Evolutionary conservation across 345 rosid genomes (phyloP), one percentile per base, ranked within the genome.

Genomic region (Citropsis articulata): DNA sequence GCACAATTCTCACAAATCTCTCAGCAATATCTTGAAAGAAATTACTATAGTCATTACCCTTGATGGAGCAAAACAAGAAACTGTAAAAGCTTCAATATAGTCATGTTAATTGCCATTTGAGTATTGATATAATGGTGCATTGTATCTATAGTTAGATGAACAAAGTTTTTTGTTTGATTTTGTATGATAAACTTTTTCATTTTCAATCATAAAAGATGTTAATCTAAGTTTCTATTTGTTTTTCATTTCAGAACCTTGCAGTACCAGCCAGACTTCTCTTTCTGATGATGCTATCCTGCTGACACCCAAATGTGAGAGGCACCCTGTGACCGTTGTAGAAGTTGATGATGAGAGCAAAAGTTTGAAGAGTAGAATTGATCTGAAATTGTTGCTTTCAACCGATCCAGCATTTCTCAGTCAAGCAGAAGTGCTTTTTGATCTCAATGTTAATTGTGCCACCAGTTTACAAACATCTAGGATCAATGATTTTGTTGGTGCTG

Each of bases 401-500:
- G 84, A 82, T 75, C 82, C 79, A 14, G 80, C 84, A 30, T 90
- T 95, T 82, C 66, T 90, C 50, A 82, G 78, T 66, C 89, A 73
- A 24, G 90, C 86, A 40, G 82, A 89, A 79, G 80, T 86, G 71
- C 91, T 81, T 76, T 89, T 91, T 45, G 80, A 83, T 77, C 80
- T 92, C 28, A 70, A 81, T 22, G 66, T 73, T 65, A 84, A 76
- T 72, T 57, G 55, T 60, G 75, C 77, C 61, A 57, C 74, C 10
- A 35, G 69, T 45, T 50, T 76, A 48, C 79, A 77, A 79, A 59
- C 67, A 31, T 50, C 40, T 12, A 65, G 66, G 33, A 76, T 65
- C 22, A 8, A 64, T 14, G 81, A 69, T 65, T 50, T 70, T 19
- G 56, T 56, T 28, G 73, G 64, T 35, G 76, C 81, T 24, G 78